Evolutionary conservation across 768 basidiomycete genomes (phyloP).

Genomic region (Leccinellum luteum): DNA sequence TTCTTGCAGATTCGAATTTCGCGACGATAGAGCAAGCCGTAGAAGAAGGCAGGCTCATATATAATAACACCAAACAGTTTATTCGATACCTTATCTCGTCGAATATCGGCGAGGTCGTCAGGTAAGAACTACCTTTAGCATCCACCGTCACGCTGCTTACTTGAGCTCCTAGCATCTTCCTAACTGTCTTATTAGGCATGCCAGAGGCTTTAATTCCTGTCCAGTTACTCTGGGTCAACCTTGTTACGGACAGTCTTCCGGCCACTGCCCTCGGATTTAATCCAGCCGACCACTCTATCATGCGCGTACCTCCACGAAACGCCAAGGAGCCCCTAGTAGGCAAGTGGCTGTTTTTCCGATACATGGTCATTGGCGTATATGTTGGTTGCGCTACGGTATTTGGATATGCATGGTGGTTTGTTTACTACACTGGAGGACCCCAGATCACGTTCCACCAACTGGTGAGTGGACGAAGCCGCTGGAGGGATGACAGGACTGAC

Average conservation of each 20-base stretch:
- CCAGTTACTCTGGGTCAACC: constrained; percentile 97
- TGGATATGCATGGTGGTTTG: constrained; percentile 99
- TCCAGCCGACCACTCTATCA: constrained; percentile 94
- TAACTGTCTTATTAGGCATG: constrained; percentile 97
- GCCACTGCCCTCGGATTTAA: constrained; percentile 98
- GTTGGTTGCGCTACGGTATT: constrained; percentile 95
- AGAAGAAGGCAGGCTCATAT: constrained; percentile 96
- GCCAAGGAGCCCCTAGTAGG: constrained; percentile 89
- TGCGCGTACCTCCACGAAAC: constrained; percentile 90
- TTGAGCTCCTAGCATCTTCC: constrained; percentile 70
- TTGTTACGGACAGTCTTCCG: constrained; percentile 94
- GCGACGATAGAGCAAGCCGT: constrained; percentile 95
- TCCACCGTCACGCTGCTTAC: neutral
- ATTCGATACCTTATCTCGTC: constrained; percentile 98
- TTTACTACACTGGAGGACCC: constrained; percentile 85
- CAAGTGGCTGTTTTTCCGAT: constrained; percentile 94
- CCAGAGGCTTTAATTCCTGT: constrained; percentile 98
- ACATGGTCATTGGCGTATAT: constrained; percentile 89
- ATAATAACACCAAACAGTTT: constrained; percentile 99
- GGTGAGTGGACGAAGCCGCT: constrained; percentile 47
- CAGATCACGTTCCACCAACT: constrained; percentile 93
- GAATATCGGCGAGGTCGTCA: constrained; percentile 97
- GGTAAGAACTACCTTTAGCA: constrained; percentile 29
- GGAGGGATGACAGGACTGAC: constrained; percentile 4
- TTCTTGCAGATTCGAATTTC: constrained; percentile 96